Evolutionary conservation across 1,284 basidiomycete genomes (phyloP), one percentile per base, ranked within the genome.

Genomic region (Earliella scabrosa): DNA sequence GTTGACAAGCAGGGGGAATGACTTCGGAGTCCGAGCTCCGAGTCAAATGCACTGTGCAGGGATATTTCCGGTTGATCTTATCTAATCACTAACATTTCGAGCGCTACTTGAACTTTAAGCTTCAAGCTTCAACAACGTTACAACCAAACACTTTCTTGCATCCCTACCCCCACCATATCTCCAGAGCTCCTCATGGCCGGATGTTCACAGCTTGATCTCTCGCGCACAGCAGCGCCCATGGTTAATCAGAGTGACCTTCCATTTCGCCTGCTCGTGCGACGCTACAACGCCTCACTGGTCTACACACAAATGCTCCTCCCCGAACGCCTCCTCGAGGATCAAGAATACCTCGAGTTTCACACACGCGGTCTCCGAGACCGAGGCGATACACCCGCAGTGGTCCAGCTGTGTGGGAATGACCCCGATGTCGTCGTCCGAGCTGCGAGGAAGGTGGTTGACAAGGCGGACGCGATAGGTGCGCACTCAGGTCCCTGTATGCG

Each of bases 241-340:
- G 80, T 90, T 54, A 83, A 86, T 55, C 87, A 90, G 65, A 88
- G 86, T 43, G 88, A 91, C 61, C 76, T 86, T 0, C 87, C 89
- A 0, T 90, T 90, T 64, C 79, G 88, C 26, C 58, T 80, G 10
- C 77, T 91, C 45, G 79, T 81, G 7, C 77, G 79, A 50, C 73
- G 71, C 54, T 78, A 90, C 69, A 83, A 85, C 21, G 79, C 85
- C 21, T 87, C 87, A 0, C 66, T 84, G 60, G 74, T 81, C 16
- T 90, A 87, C 70, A 88, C 88, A 2, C 88, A 91, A 64, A 90
- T 90, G 88, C 81, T 88, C 38, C 71, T 79, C 45, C 78, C 88
- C 11, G 75, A 84, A 31, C 77, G 70, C 50, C 75, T 90, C 6
- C 68, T 89, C 35, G 71, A 82, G 59, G 83, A 89, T 60, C 73